Evolutionary conservation across 1,139 yeast species (phyloP).

Genomic region (Debaryomyces psychrophilus): DNA sequence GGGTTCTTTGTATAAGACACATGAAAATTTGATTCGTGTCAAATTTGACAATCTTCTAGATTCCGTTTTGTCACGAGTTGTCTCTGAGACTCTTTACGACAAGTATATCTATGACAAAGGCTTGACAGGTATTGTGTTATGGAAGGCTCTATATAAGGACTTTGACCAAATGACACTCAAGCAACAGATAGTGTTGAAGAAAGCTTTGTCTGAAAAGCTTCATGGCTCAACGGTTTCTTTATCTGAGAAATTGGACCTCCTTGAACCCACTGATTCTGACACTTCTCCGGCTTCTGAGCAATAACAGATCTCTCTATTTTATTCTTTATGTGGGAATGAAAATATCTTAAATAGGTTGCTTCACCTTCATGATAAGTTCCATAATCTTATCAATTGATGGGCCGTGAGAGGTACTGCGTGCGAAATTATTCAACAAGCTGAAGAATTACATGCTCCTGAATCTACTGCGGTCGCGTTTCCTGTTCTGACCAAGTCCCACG

Average conservation of each 20-base stretch:
- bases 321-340: neutral
- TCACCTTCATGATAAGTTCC: neutral
- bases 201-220: neutral
- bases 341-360: neutral
- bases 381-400: neutral
- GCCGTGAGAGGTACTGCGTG: neutral
- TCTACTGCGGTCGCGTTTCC: neutral
- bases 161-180: neutral
- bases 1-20: neutral
- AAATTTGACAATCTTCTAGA: neutral
- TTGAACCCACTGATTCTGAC: neutral
- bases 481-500: neutral
- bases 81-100: neutral
- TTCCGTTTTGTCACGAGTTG: neutral
- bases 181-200: neutral
- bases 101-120: neutral
- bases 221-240: neutral
- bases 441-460: neutral
- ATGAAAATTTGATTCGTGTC: neutral
- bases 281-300: neutral
- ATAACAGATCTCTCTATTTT: neutral
- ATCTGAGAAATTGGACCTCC: neutral
- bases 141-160: neutral
- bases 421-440: too few species aligned
- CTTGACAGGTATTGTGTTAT: neutral